Evolutionary conservation across 2,329 filamentous ascomycete genomes (phyloP).

Genomic region (Ophiostoma novo-ulmi): DNA sequence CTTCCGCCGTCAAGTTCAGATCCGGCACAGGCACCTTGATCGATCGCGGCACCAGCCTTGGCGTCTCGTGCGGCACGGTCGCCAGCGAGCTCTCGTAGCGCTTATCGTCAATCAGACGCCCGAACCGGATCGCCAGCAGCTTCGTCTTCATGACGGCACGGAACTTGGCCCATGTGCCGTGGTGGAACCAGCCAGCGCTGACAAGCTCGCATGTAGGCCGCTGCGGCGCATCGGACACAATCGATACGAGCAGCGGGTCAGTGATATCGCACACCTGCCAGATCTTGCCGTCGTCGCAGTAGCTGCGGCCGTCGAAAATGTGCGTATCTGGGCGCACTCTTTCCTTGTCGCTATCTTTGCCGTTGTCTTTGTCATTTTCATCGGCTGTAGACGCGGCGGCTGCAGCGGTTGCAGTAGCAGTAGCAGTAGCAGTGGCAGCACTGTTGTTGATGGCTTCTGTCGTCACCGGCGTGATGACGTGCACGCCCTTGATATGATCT

Average conservation of each 20-base stretch:
- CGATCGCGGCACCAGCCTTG: slow-evolving; percentile 29
- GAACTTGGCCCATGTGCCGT: slow-evolving; percentile 74
- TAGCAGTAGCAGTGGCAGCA: neutral
- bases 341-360: slow-evolving; percentile 26
- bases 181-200: slow-evolving; percentile 77
- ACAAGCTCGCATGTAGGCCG: slow-evolving; percentile 54
- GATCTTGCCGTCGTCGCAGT: slow-evolving; percentile 76
- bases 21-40: slow-evolving; percentile 40
- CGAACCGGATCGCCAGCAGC: slow-evolving; percentile 61
- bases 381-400: neutral
- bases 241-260: slow-evolving; percentile 63
- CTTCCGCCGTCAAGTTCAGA: slow-evolving; percentile 38
- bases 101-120: slow-evolving; percentile 47
- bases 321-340: slow-evolving; percentile 50
- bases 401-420: neutral
- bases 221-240: slow-evolving; percentile 61
- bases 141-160: slow-evolving; percentile 87
- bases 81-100: slow-evolving; percentile 31
- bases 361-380: neutral
- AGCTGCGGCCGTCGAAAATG: slow-evolving; percentile 73
- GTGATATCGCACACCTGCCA: slow-evolving; percentile 94
- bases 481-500: neutral
- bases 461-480: slow-evolving; percentile 3
- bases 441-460: slow-evolving; percentile 13
- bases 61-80: slow-evolving; percentile 35